Conservation (phyloP, 2,329 filamentous ascomycete species). For the Colletotrichum liriopes region DNA sequence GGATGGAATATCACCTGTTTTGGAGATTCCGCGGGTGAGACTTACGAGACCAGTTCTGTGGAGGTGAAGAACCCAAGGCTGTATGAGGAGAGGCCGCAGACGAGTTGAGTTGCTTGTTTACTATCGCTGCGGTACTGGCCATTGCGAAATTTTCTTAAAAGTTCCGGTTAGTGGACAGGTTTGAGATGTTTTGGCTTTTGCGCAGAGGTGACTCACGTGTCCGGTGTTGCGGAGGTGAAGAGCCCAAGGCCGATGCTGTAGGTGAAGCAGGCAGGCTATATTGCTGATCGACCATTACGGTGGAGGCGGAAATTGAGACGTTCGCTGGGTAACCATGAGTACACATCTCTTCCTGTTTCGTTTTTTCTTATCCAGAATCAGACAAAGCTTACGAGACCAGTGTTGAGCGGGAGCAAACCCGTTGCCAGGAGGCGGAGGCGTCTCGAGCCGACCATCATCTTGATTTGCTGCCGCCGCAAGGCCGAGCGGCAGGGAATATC, state of each 20-base stretch:
- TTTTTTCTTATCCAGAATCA: neutral
- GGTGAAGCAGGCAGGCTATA: too few relatives aligned
- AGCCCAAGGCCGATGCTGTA: neutral
- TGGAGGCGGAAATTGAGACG: neutral
- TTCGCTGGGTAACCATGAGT: neutral
- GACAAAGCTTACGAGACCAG: neutral
- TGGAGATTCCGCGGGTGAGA: neutral
- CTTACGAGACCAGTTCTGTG: conserved; percentile 4
- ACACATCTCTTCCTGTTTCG: neutral
- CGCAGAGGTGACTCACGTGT: neutral
- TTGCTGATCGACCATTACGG: neutral
- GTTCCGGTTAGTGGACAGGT: too few relatives aligned
- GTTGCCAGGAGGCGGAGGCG: neutral
- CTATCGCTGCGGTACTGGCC: neutral
- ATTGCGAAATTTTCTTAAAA: neutral
- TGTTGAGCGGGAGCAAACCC: neutral
- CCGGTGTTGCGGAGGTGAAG: neutral
- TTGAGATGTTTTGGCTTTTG: neutral
- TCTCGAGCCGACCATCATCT: neutral
- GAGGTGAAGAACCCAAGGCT: neutral
- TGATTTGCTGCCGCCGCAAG: neutral
- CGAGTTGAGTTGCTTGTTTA: neutral
- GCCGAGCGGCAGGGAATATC: neutral
- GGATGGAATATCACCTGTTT: neutral
- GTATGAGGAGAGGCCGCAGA: neutral